Evolutionary conservation across 1,284 basidiomycete genomes (phyloP).

Genomic region (Rhodotorula sp.): DNA sequence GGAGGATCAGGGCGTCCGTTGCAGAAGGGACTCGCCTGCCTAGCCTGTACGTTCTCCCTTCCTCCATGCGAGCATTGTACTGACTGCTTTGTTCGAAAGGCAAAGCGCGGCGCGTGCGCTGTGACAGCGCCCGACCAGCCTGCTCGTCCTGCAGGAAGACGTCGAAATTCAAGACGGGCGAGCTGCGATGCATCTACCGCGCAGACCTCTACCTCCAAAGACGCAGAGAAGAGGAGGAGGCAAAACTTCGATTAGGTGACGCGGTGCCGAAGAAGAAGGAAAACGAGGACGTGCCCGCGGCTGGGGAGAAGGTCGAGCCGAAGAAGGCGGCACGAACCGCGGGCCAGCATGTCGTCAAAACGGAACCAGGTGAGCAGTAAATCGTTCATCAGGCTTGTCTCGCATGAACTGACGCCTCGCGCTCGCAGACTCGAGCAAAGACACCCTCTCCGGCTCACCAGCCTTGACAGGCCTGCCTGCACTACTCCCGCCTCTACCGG

Average conservation of each 20-base stretch:
- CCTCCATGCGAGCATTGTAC: neutral
- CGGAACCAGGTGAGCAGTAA: neutral
- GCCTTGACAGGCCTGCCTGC: neutral
- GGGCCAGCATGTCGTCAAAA: neutral
- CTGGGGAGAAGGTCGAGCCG: neutral
- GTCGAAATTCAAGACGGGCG: slow-evolving; percentile 1
- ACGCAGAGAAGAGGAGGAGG: neutral
- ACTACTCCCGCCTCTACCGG: slow-evolving; percentile 1
- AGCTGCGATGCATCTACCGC: slow-evolving; percentile 15
- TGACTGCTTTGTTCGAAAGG: slow-evolving; percentile 1
- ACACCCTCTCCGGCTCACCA: neutral
- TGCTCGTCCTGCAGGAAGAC: slow-evolving; percentile 17
- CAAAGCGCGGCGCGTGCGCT: slow-evolving; percentile 25
- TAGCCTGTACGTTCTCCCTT: slow-evolving; percentile 18
- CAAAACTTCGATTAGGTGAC: neutral
- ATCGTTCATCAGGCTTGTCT: too few relatives aligned
- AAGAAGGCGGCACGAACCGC: neutral
- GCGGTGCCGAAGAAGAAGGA: neutral
- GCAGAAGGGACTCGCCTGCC: slow-evolving; percentile 29
- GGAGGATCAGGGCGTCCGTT: slow-evolving; percentile 5
- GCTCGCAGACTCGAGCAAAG: too few relatives aligned
- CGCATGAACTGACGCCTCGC: neutral
- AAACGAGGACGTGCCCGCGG: neutral
- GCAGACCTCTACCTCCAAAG: slow-evolving; percentile 18
- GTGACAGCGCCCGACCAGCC: slow-evolving; percentile 23